Percentiles rank a stretch among this genome's conserved stretches.
Conservation (phyloP, 208 protist genomes). For the Trypanosoma lewisi region DNA sequence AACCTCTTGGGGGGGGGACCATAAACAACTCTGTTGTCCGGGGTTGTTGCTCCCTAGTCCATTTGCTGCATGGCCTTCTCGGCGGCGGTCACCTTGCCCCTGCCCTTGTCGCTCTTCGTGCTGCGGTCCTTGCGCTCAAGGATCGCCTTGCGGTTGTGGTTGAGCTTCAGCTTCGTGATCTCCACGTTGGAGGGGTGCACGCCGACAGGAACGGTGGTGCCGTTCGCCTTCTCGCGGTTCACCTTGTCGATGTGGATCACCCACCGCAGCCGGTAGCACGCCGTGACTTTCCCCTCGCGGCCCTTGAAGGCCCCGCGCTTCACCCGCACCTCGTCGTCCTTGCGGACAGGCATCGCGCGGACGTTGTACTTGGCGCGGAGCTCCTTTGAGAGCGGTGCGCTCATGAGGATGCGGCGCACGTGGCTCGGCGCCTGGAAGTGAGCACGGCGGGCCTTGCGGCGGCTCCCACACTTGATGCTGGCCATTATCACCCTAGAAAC, state of each 20-base stretch:
- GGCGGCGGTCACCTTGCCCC: slow-evolving; percentile 89
- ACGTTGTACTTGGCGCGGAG: slow-evolving; percentile 98
- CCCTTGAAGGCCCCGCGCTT: slow-evolving; percentile 96
- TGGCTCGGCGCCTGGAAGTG: slow-evolving; percentile 98
- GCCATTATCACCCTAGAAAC: slow-evolving; percentile 51
- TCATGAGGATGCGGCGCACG: slow-evolving; percentile 97
- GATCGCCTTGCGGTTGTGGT: slow-evolving; percentile 97
- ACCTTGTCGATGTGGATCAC: slow-evolving; percentile 99
- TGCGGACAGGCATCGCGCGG: slow-evolving; percentile 98
- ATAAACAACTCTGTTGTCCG: background rate
- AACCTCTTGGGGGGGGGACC: background rate
- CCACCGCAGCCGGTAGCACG: slow-evolving; percentile 98
- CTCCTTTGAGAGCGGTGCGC: slow-evolving; percentile 97
- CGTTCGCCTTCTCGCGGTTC: slow-evolving; percentile 96
- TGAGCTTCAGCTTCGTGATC: slow-evolving; percentile 99
- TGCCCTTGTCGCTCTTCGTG: slow-evolving; percentile 89
- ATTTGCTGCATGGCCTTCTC: slow-evolving; percentile 93
- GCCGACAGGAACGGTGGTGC: slow-evolving; percentile 91
- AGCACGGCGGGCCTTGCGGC: slow-evolving; percentile 98
- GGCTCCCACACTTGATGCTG: slow-evolving; percentile 87
- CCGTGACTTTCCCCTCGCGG: slow-evolving; percentile 95
- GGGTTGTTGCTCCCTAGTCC: slow-evolving; percentile 52
- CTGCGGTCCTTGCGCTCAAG: slow-evolving; percentile 94
- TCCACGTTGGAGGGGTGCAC: slow-evolving; percentile 99
- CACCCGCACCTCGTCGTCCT: slow-evolving; percentile 98